These are phyloP conservation scores for Solanum hybrid DNA, from an alignment of 305 asterid species.

Conservation along the genomic window DNA sequence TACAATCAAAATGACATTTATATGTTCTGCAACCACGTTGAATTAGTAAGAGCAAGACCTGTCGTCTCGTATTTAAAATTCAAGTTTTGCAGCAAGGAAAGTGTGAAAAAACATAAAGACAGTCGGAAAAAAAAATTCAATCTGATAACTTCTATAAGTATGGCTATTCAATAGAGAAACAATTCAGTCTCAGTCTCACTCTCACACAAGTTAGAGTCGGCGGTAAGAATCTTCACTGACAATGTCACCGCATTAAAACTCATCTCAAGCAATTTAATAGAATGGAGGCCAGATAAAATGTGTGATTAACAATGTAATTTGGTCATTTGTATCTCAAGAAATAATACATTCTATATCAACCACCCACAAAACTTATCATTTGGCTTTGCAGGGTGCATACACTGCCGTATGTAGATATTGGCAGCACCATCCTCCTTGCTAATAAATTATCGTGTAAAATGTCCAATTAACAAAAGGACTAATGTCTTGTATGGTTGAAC, in stretches of 20 bases:
- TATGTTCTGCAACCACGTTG: not conserved
- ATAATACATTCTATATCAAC: not conserved
- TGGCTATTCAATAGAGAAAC: not conserved
- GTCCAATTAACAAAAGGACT: not conserved
- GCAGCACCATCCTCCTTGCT: constrained; percentile 1
- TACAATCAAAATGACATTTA: not conserved
- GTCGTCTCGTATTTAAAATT: not conserved
- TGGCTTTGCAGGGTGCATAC: not conserved
- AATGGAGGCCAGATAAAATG: not conserved
- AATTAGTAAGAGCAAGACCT: not conserved
- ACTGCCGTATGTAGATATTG: not conserved
- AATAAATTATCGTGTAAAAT: not conserved
- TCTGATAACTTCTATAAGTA: not conserved
- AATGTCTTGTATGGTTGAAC: not conserved
- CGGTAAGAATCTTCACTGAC: not conserved
- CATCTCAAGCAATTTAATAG: not conserved
- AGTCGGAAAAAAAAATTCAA: not conserved
- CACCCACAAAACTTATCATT: not conserved
- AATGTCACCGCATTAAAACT: not conserved
- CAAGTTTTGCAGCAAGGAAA: not conserved
- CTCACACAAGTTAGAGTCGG: not conserved
- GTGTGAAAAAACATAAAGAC: not conserved
- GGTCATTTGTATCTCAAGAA: not conserved
- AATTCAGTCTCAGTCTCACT: not conserved
- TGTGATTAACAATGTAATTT: not conserved